Conservation (phyloP, 2,329 filamentous ascomycete genomes). For the Aspergillus fumigatus region DNA sequence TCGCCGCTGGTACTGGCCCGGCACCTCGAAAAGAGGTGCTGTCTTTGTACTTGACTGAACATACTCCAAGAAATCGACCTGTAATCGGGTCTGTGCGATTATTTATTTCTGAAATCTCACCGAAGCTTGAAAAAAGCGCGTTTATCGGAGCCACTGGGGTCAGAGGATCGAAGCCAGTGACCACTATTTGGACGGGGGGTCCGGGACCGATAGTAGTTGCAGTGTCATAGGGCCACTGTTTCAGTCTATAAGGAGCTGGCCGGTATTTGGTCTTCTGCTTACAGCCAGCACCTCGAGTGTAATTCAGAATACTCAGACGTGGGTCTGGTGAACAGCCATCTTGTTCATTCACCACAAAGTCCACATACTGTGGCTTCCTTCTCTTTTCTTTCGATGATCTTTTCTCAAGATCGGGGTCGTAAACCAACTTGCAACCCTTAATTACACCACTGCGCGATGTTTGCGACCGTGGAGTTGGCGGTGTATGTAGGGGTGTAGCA, state of each 20-base stretch:
- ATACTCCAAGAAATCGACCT: slow-evolving; percentile 89
- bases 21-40: slow-evolving; percentile 50
- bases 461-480: slow-evolving; percentile 45
- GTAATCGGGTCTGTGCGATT: slow-evolving; percentile 95
- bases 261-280: slow-evolving; percentile 68
- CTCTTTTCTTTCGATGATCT: slow-evolving; percentile 53
- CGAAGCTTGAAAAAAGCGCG: slow-evolving; percentile 39
- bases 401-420: slow-evolving; percentile 60
- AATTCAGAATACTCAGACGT: slow-evolving; percentile 64
- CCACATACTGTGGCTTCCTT: slow-evolving; percentile 50
- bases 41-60: slow-evolving; percentile 84
- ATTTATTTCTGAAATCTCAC: slow-evolving; percentile 79
- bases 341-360: slow-evolving; percentile 53
- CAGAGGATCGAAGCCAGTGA: slow-evolving; percentile 93
- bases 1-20: slow-evolving; percentile 61
- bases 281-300: slow-evolving; percentile 57
- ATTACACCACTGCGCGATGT: slow-evolving; percentile 48
- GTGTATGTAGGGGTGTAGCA: slow-evolving; percentile 41
- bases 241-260: slow-evolving; percentile 71
- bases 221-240: slow-evolving; percentile 75
- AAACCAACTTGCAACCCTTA: slow-evolving; percentile 56
- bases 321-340: slow-evolving; percentile 70
- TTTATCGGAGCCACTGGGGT: slow-evolving; percentile 58
- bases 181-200: slow-evolving; percentile 83
- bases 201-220: slow-evolving; percentile 82